These are phyloP conservation scores for Lentinula detonsa DNA, from an alignment of 768 basidiomycete species.

Conservation along the genomic window DNA sequence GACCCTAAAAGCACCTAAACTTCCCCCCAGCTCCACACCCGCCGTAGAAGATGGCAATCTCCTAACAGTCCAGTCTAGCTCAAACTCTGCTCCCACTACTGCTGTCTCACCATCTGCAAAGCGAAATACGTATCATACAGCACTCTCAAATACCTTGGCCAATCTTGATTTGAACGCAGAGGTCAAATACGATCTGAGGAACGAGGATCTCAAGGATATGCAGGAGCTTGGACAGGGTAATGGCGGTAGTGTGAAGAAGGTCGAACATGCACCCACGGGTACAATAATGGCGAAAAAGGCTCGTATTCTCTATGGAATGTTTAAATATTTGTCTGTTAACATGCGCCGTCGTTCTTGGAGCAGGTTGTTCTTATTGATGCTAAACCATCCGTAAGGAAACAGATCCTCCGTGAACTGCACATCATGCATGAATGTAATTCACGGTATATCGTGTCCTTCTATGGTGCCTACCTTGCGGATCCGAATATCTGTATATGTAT, in stretches of 20 bases:
- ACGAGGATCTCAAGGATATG: slow-evolving; percentile 88
- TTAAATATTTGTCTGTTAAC: not conserved
- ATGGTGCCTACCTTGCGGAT: slow-evolving; percentile 93
- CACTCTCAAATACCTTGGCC: slow-evolving; percentile 79
- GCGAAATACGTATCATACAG: slow-evolving; percentile 72
- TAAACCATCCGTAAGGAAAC: slow-evolving; percentile 93
- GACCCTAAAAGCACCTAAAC: slow-evolving; percentile 69
- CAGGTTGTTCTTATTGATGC: slow-evolving; percentile 96
- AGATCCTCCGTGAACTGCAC: slow-evolving; percentile 94
- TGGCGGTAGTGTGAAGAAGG: slow-evolving; percentile 95
- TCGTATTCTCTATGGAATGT: slow-evolving; percentile 16
- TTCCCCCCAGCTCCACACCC: slow-evolving; percentile 28
- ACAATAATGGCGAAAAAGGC: slow-evolving; percentile 99
- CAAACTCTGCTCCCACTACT: slow-evolving; percentile 48
- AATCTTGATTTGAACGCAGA: slow-evolving; percentile 83
- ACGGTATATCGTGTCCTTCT: slow-evolving; percentile 93
- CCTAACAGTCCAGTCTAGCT: slow-evolving; percentile 40
- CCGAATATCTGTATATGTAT: slow-evolving; percentile 99
- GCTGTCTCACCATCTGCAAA: slow-evolving; percentile 43
- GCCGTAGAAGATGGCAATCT: slow-evolving; percentile 35
- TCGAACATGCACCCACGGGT: slow-evolving; percentile 85
- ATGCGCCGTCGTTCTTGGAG: not conserved
- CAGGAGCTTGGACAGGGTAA: slow-evolving; percentile 94
- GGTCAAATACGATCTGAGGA: slow-evolving; percentile 76
- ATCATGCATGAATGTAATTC: slow-evolving; percentile 99